Conservation (phyloP, 768 basidiomycete genomes). For the Tricholomella constricta region DNA sequence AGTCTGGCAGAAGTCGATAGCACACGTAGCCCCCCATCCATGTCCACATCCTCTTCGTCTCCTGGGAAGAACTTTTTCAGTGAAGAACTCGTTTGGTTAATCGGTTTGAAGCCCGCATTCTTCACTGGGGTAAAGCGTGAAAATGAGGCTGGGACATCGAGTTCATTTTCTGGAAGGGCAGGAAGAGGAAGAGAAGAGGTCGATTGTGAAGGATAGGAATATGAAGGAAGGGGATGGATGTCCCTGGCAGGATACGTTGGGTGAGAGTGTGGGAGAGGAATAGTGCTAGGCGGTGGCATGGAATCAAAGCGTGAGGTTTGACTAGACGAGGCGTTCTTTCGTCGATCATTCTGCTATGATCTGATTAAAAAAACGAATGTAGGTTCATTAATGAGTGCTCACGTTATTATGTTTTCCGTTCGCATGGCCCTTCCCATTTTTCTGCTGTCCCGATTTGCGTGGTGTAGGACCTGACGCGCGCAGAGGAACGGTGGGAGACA, state of each 20-base stretch:
- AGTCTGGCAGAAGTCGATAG: conserved; percentile 1
- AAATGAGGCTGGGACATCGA: conserved; percentile 13
- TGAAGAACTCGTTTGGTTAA: conserved; percentile 54
- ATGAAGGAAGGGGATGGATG: conserved; percentile 1
- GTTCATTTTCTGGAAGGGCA: conserved; percentile 8
- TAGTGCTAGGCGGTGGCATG: conserved; percentile 32
- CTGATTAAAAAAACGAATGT: background rate
- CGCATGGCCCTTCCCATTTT: conserved; percentile 35
- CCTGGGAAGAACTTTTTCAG: conserved; percentile 83
- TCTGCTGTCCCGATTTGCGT: conserved; percentile 28
- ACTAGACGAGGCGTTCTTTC: conserved; percentile 9
- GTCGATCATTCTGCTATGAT: conserved; percentile 15
- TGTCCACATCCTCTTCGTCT: conserved; percentile 71
- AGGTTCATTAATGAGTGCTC: conserved; percentile 15
- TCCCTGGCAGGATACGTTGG: conserved; percentile 12
- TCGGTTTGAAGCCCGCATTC: conserved; percentile 66
- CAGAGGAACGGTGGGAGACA: conserved; percentile 27
- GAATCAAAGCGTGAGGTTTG: conserved; percentile 18
- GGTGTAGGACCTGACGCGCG: conserved; percentile 9
- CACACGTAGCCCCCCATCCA: conserved; percentile 20
- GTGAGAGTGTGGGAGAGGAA: conserved; percentile 22
- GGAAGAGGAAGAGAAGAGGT: conserved; percentile 1
- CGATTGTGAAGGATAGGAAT: background rate
- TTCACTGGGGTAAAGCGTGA: conserved; percentile 32
- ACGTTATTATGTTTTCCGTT: conserved; percentile 40